Conservation (phyloP, 2,329 filamentous ascomycete species). For the Botrytis paeoniae region DNA sequence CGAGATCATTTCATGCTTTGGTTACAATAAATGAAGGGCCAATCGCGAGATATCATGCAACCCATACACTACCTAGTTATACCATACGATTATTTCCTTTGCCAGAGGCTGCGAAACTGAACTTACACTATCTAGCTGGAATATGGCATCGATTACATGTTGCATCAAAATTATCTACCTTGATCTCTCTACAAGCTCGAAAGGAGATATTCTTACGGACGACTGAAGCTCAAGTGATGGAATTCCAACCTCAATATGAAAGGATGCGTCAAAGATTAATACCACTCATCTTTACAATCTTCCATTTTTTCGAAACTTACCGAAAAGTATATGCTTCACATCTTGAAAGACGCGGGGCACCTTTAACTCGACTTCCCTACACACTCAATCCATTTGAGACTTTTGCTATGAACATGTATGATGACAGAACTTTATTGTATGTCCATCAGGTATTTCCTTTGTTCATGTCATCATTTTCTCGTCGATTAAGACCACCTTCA, state of each 20-base stretch:
- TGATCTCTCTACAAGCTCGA: conserved; percentile 63
- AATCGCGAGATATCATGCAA: conserved; percentile 59
- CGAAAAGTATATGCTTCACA: conserved; percentile 57
- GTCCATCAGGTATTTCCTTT: conserved; percentile 65
- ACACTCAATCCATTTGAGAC: conserved; percentile 61
- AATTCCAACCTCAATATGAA: conserved; percentile 59
- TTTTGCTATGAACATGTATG: conserved; percentile 62
- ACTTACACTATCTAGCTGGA: conserved; percentile 60
- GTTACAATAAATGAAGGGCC: conserved; percentile 58
- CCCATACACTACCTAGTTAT: conserved; percentile 58
- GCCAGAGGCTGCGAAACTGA: conserved; percentile 47
- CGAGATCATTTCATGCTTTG: conserved; percentile 57
- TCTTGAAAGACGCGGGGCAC: conserved; percentile 50
- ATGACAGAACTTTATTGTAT: conserved; percentile 58
- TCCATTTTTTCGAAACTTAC: conserved; percentile 67
- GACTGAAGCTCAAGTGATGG: conserved; percentile 51
- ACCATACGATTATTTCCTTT: conserved; percentile 57
- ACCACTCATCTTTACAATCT: conserved; percentile 61
- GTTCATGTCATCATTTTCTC: conserved; percentile 61
- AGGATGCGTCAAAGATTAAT: conserved; percentile 64
- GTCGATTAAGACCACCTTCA: conserved; percentile 59
- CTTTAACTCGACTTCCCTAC: conserved; percentile 52
- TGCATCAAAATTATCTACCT: conserved; percentile 57
- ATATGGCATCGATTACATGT: conserved; percentile 66
- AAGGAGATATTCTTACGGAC: conserved; percentile 62